Conservation (phyloP, 176 grass and related monocot genomes). For the Saccharum officinarum region DNA sequence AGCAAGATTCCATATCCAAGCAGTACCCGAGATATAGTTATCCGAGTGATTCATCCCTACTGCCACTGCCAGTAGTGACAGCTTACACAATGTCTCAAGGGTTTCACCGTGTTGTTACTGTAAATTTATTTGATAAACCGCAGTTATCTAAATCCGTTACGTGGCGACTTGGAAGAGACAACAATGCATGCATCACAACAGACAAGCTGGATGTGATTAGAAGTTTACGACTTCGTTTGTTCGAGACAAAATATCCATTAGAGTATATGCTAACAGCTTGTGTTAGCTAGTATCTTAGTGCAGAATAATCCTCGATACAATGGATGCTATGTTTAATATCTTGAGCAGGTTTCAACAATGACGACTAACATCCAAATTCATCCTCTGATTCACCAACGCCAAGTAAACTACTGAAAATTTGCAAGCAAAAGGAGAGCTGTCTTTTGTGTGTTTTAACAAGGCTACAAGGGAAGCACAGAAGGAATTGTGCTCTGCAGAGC, state of each 20-base stretch:
- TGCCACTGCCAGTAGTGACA: not conserved
- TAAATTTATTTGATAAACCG: not conserved
- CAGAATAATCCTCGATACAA: not conserved
- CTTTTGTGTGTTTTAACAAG: not conserved
- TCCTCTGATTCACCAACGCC: not conserved
- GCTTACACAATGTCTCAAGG: not conserved
- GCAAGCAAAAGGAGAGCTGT: not conserved
- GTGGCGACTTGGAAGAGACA: not conserved
- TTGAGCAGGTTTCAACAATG: not conserved
- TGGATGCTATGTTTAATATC: not conserved
- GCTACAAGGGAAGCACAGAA: not conserved
- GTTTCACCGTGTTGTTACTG: not conserved
- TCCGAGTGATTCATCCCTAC: not conserved
- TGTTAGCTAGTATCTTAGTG: not conserved
- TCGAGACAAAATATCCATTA: not conserved
- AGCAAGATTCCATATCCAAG: not conserved
- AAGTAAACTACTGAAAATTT: not conserved
- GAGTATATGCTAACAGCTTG: not conserved
- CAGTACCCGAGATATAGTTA: not conserved
- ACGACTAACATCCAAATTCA: constrained; percentile 1
- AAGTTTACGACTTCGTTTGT: not conserved
- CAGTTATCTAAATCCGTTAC: not conserved
- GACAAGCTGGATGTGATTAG: not conserved
- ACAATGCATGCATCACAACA: not conserved
- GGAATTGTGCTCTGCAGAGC: not conserved